Evolutionary conservation across 2,329 filamentous ascomycete species (phyloP).

Genomic region (Thelonectria olida): DNA sequence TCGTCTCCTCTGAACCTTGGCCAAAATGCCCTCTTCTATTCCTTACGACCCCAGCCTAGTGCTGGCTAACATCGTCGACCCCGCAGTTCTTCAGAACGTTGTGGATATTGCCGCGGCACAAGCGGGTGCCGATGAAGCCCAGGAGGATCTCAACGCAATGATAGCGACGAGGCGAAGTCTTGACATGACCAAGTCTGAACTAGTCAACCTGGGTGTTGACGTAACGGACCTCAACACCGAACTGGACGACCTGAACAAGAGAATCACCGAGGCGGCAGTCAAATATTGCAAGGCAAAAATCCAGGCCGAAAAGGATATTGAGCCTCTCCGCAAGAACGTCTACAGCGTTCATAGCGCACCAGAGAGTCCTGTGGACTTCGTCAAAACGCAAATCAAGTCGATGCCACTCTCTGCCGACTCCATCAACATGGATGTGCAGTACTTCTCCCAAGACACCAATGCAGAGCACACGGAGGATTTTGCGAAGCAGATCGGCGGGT

Average conservation of each 20-base stretch:
- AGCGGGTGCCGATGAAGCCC: slow-evolving; percentile 17
- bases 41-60: slow-evolving; percentile 25
- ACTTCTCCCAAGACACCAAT: too few species aligned
- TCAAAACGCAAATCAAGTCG: slow-evolving; percentile 18
- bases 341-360: neutral
- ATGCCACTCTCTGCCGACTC: slow-evolving; percentile 22
- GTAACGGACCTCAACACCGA: neutral
- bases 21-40: slow-evolving; percentile 18
- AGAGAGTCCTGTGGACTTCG: slow-evolving; percentile 27
- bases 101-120: neutral
- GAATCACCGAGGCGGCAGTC: neutral
- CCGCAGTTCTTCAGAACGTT: neutral
- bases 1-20: neutral
- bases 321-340: neutral
- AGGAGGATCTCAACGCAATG: slow-evolving; percentile 25
- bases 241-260: neutral
- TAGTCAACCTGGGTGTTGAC: slow-evolving; percentile 17
- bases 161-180: slow-evolving; percentile 22
- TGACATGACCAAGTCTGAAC: slow-evolving; percentile 28
- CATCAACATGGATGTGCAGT: slow-evolving; percentile 30
- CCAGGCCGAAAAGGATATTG: neutral
- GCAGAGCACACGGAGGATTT: too few species aligned
- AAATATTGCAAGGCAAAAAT: slow-evolving; percentile 1
- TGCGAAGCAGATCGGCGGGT: too few species aligned
- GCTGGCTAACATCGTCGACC: slow-evolving; percentile 10